A percentile compares a stretch with the other conserved stretches of the same genome.
These are phyloP conservation scores for Candida maltosa DNA, from an alignment of 805 yeast genomes.

Conservation along the genomic window DNA sequence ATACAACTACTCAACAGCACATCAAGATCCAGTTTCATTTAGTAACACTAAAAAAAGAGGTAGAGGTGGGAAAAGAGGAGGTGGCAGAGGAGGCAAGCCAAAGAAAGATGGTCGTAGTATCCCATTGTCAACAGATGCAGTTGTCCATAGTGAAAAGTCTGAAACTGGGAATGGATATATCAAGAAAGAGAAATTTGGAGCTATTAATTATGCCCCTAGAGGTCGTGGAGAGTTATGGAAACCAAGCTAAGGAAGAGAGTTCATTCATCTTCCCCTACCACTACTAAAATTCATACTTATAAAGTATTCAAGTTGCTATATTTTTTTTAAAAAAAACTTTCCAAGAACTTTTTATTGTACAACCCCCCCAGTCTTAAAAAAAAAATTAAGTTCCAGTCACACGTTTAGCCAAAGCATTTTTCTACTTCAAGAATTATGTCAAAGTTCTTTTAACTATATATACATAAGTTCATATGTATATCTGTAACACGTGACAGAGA, in stretches of 20 bases:
- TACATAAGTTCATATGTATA: too few relatives aligned
- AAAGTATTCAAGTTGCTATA: too few relatives aligned
- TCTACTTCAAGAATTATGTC: too few relatives aligned
- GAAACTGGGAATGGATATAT: conserved; percentile 9
- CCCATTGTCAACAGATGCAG: conserved; percentile 9
- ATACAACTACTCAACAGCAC: conserved; percentile 16
- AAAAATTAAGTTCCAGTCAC: too few relatives aligned
- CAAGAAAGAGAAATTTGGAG: conserved; percentile 42
- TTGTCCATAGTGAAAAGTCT: conserved; percentile 7
- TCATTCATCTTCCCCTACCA: too few relatives aligned
- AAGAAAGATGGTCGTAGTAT: conserved; percentile 2
- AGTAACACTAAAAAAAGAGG: neutral
- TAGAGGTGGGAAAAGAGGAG: neutral
- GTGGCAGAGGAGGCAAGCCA: conserved; percentile 4
- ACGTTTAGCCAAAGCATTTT: too few relatives aligned
- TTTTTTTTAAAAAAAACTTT: too few relatives aligned
- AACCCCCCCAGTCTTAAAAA: too few relatives aligned
- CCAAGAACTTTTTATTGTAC: too few relatives aligned
- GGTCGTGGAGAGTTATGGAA: conserved; percentile 61
- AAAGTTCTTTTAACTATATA: too few relatives aligned
- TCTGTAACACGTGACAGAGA: too few relatives aligned
- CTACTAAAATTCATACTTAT: too few relatives aligned
- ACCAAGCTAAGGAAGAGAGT: conserved; percentile 34
- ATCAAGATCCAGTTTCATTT: conserved; percentile 2
- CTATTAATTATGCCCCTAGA: conserved; percentile 57